Evolutionary conservation across 352 stramenopile species (phyloP), one percentile per base, ranked within the genome.

Genomic region (Phytophthora ohioensis): DNA sequence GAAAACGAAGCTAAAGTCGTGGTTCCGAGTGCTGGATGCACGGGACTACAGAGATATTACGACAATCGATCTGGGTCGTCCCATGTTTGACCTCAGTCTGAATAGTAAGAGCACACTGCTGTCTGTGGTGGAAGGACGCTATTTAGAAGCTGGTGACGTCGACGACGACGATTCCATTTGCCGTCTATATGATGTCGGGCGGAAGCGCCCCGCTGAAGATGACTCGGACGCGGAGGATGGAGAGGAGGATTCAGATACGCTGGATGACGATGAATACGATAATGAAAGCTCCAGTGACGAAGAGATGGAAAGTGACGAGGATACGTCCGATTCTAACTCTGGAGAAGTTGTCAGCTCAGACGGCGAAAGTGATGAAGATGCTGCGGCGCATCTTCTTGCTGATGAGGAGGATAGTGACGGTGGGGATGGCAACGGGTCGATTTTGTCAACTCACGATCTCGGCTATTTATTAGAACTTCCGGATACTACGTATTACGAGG

Each of bases 191-290:
- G 91, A 97, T 43, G 84, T 96, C 49, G 91, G 91, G 8, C 79
- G 91, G 2, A 95, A 93, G 56, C 88, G 89, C 1, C 84, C 88
- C 10, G 87, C 88, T 46, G 91, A 97, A 70, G 90, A 93, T 56
- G 91, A 97, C 59, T 97, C 91, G 7, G 91, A 97, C 60, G 74
- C 91, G 17, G 91, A 97, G 67, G 86, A 94, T 54, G 85, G 67
- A 10, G 69, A 89, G 12, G 85, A 90, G 7, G 86, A 88, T 3
- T 91, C 83, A 32, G 85, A 92, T 39, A 78, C 79, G 4, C 74
- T 92, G 53, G 86, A 95, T 15, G 85, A 93, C 47, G 85, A 93
- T 42, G 88, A 95, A 48, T 93, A 89, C 42, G 88, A 94, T 46
- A 76, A 92, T 43, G 85, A 91, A 45, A 91, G 74, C 2, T 76